phyloP scores from a whole-genome alignment of 345 rosid genomes.

The Schrenkiella parvula region DNA sequence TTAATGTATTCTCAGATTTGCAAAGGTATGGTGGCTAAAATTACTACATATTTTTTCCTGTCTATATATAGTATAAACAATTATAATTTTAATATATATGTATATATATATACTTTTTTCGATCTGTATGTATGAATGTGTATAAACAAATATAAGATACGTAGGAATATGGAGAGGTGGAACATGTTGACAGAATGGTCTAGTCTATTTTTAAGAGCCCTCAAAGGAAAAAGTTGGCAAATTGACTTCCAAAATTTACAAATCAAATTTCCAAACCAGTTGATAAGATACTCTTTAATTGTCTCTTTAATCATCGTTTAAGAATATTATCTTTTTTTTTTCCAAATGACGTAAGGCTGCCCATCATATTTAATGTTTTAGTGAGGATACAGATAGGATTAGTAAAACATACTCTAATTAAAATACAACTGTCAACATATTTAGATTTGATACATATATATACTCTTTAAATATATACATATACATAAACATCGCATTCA shows the following conservation, averaged over 20 bases:
- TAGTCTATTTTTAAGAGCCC: conserved; percentile 14
- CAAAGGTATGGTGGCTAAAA: background rate
- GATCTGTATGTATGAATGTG: background rate
- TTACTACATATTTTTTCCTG: background rate
- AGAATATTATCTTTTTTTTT: conserved; percentile 19
- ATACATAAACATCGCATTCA: too few species aligned
- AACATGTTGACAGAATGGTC: conserved; percentile 32
- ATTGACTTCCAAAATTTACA: conserved; percentile 19
- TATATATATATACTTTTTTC: background rate
- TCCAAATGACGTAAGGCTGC: conserved; percentile 19
- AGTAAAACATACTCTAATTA: conserved; percentile 26
- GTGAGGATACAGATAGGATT: conserved; percentile 19
- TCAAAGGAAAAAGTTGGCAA: conserved; percentile 15
- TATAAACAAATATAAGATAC: conserved; percentile 2
- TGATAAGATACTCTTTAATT: background rate
- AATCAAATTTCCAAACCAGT: conserved; percentile 9
- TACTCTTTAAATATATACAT: too few species aligned
- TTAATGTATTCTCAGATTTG: background rate
- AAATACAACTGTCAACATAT: conserved; percentile 27
- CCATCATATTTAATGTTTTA: conserved; percentile 2
- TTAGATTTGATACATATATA: conserved; percentile 22
- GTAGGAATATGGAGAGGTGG: conserved; percentile 24
- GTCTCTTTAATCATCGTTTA: conserved; percentile 12
- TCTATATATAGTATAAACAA: background rate
- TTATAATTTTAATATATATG: background rate